A percentile compares a stretch with the other conserved stretches of the same genome.
Evolutionary conservation across 2,329 filamentous ascomycete species (phyloP).

Genomic region (Exophiala phaeomuriformis): DNA sequence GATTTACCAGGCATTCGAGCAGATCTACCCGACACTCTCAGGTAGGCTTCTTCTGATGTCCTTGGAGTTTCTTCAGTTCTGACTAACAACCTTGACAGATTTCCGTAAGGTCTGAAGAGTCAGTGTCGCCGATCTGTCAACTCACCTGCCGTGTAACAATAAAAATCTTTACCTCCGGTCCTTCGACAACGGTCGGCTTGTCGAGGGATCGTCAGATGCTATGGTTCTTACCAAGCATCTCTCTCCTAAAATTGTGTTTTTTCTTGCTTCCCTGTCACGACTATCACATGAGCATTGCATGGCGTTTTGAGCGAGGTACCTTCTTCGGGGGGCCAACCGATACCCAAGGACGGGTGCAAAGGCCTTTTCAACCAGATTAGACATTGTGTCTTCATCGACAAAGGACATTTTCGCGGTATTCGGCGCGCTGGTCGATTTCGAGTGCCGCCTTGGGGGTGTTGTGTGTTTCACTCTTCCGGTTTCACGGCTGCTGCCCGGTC

Average conservation of each 20-base stretch:
- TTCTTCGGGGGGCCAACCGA: slow-evolving; percentile 14
- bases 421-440: slow-evolving; percentile 27
- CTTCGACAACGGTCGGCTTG: slow-evolving; percentile 14
- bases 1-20: slow-evolving; percentile 93
- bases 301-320: slow-evolving; percentile 25
- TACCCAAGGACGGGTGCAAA: slow-evolving; percentile 17
- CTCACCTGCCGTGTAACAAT: slow-evolving; percentile 21
- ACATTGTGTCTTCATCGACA: slow-evolving; percentile 24
- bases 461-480: slow-evolving; percentile 12
- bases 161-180: slow-evolving; percentile 1
- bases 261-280: slow-evolving; percentile 17
- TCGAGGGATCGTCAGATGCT: slow-evolving; percentile 8
- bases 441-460: slow-evolving; percentile 16
- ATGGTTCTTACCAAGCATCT: slow-evolving; percentile 3
- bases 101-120: slow-evolving; percentile 53
- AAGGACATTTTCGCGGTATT: slow-evolving; percentile 20
- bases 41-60: slow-evolving; percentile 46
- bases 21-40: slow-evolving; percentile 93
- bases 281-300: slow-evolving; percentile 27
- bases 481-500: slow-evolving; percentile 1
- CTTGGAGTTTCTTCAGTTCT: background rate
- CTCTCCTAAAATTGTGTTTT: slow-evolving; percentile 15
- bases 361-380: slow-evolving; percentile 20
- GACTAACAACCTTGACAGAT: slow-evolving; percentile 39
- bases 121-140: slow-evolving; percentile 10